Evolutionary conservation across 176 grass and related monocot species (phyloP).

Genomic region (Poa pratensis): DNA sequence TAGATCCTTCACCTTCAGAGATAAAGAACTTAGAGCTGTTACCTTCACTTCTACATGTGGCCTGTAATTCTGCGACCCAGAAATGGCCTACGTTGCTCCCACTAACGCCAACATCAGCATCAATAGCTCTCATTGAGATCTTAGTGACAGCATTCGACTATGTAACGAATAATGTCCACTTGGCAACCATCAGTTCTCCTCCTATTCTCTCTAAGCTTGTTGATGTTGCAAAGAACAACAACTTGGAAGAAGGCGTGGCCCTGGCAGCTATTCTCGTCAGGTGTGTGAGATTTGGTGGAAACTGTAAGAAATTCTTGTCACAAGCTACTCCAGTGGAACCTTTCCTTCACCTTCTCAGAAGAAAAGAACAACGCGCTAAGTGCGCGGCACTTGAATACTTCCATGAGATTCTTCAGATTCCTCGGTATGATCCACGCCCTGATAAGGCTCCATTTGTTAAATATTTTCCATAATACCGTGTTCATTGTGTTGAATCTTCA

Average conservation of each 20-base stretch:
- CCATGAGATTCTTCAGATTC: slow-evolving; percentile 92
- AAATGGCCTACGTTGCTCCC: slow-evolving; percentile 61
- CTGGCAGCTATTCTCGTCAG: slow-evolving; percentile 93
- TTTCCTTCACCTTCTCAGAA: slow-evolving; percentile 87
- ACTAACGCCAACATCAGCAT: slow-evolving; percentile 91
- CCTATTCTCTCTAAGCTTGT: slow-evolving; percentile 79
- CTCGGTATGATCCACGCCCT: slow-evolving; percentile 62
- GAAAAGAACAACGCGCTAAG: slow-evolving; percentile 69
- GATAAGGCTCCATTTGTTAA: slow-evolving; percentile 28
- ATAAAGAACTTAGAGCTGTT: slow-evolving; percentile 84
- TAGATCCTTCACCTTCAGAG: slow-evolving; percentile 88
- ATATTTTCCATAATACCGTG: slow-evolving; percentile 40
- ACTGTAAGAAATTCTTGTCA: slow-evolving; percentile 97
- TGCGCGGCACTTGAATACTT: slow-evolving; percentile 91
- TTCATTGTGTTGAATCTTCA: slow-evolving; percentile 46
- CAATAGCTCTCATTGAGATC: slow-evolving; percentile 95
- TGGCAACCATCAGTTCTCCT: slow-evolving; percentile 82
- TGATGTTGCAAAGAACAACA: slow-evolving; percentile 81
- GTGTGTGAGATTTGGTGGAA: slow-evolving; percentile 75
- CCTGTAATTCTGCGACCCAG: slow-evolving; percentile 65
- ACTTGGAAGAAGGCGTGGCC: slow-evolving; percentile 84
- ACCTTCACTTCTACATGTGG: slow-evolving; percentile 81
- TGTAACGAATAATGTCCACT: slow-evolving; percentile 96
- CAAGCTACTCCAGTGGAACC: slow-evolving; percentile 92
- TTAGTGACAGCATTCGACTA: slow-evolving; percentile 98